phyloP scores from a whole-genome alignment of 495 filamentous ascomycete species.

The Penicillium bovifimosum region DNA sequence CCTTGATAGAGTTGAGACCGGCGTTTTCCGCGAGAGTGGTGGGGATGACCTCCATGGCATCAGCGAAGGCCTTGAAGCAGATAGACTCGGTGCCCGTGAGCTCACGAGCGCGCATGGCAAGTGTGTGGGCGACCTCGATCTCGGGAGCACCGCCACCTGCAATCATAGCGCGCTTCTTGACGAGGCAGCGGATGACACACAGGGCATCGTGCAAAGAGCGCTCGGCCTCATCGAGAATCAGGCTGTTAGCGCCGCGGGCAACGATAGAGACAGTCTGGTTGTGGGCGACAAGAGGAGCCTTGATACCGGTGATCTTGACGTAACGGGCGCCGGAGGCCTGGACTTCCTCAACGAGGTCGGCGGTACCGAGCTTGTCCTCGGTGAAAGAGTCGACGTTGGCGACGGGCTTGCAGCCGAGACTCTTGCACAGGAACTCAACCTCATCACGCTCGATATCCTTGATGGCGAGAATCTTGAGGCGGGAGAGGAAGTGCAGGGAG shows the following conservation, averaged over 20 bases:
- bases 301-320: slow-evolving; percentile 91
- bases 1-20: slow-evolving; percentile 94
- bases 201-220: slow-evolving; percentile 93
- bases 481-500: slow-evolving; percentile 93
- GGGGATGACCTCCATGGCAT: slow-evolving; percentile 95
- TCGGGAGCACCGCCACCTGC: slow-evolving; percentile 95
- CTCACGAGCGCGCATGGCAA: slow-evolving; percentile 73
- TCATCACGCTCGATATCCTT: slow-evolving; percentile 98
- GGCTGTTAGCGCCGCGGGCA: slow-evolving; percentile 84
- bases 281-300: slow-evolving; percentile 44
- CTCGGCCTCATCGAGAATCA: slow-evolving; percentile 96
- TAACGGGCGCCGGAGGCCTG: slow-evolving; percentile 81
- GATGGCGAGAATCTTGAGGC: slow-evolving; percentile 89
- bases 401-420: slow-evolving; percentile 96
- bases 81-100: slow-evolving; percentile 89
- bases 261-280: slow-evolving; percentile 91
- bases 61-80: slow-evolving; percentile 97
- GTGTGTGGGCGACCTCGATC: slow-evolving; percentile 81
- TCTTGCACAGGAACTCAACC: slow-evolving; percentile 98
- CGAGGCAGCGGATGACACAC: slow-evolving; percentile 93
- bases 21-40: slow-evolving; percentile 97
- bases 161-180: slow-evolving; percentile 97
- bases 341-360: slow-evolving; percentile 89
- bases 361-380: slow-evolving; percentile 96
- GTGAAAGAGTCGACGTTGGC: slow-evolving; percentile 98